A percentile compares a stretch with the other conserved stretches of the same genome.
Evolutionary conservation across 495 filamentous ascomycete genomes (phyloP).

Genomic region (Letharia lupina): DNA sequence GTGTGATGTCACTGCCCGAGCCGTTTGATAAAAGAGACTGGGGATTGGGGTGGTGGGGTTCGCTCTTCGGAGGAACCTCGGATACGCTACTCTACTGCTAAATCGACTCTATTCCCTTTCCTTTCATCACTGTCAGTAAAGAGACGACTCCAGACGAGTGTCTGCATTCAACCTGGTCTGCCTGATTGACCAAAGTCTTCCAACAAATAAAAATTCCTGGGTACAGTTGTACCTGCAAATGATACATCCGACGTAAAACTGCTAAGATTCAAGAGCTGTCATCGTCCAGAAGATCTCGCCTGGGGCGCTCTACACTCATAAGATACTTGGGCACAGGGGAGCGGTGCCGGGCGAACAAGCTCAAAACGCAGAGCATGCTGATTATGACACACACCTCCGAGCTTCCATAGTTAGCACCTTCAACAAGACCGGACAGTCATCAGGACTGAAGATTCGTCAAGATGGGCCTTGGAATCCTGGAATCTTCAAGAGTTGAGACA

Average conservation of each 20-base stretch:
- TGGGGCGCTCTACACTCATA: not conserved
- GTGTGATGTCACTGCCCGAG: too few species aligned
- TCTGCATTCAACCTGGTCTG: not conserved
- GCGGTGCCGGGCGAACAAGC: not conserved
- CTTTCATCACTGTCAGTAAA: too few species aligned
- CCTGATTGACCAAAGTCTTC: not conserved
- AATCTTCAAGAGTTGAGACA: conserved; percentile 51
- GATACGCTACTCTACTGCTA: too few species aligned
- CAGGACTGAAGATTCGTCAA: conserved; percentile 16
- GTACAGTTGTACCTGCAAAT: too few species aligned
- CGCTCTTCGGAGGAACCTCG: too few species aligned
- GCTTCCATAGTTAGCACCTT: not conserved
- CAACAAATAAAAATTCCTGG: not conserved
- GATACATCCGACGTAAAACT: too few species aligned
- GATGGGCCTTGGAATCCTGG: conserved; percentile 82
- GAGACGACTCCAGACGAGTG: too few species aligned
- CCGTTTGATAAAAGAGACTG: too few species aligned
- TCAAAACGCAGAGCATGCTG: not conserved
- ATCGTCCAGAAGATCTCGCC: not conserved
- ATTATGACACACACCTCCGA: not conserved
- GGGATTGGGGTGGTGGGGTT: too few species aligned
- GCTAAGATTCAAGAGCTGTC: not conserved
- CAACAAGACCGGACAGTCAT: not conserved
- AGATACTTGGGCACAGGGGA: not conserved
- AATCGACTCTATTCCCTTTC: too few species aligned